A percentile compares a stretch with the other conserved stretches of the same genome.
Conservation (phyloP, 768 basidiomycete species). For the Guyanaporus albipodus region DNA sequence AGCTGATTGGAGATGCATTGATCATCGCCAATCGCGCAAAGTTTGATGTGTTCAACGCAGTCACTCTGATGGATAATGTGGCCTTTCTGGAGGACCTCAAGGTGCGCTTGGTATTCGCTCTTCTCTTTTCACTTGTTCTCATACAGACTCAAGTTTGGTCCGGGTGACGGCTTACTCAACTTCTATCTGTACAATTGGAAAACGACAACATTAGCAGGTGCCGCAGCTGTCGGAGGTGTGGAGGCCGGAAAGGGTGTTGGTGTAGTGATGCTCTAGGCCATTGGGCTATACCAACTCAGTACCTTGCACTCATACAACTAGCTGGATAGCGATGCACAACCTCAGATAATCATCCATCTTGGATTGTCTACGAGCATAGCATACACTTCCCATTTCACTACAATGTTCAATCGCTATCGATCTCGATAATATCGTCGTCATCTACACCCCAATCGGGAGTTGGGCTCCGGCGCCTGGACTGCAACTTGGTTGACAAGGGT, state of each 20-base stretch:
- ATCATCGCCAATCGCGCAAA: constrained; percentile 76
- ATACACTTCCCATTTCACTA: constrained; percentile 3
- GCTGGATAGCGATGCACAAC: neutral
- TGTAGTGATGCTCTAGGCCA: constrained; percentile 82
- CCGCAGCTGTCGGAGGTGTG: constrained; percentile 44
- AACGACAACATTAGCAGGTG: constrained; percentile 73
- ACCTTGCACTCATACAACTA: too few species aligned
- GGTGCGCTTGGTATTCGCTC: constrained; percentile 39
- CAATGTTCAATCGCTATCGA: constrained; percentile 66
- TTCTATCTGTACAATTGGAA: constrained; percentile 97
- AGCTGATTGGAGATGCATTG: constrained; percentile 76
- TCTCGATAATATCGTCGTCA: constrained; percentile 78
- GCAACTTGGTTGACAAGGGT: constrained; percentile 42
- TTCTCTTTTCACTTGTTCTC: neutral
- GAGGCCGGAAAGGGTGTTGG: constrained; percentile 80
- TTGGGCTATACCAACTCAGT: too few species aligned
- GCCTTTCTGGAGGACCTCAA: constrained; percentile 78
- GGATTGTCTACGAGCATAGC: constrained; percentile 4
- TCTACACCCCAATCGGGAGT: constrained; percentile 84
- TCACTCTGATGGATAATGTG: constrained; percentile 94
- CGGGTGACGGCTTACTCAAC: constrained; percentile 87
- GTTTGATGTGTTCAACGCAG: constrained; percentile 95
- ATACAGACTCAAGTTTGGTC: constrained; percentile 68
- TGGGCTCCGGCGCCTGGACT: constrained; percentile 48
- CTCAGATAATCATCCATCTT: neutral